Evolutionary conservation across 768 basidiomycete genomes (phyloP).

Genomic region (Amanita molliuscula): DNA sequence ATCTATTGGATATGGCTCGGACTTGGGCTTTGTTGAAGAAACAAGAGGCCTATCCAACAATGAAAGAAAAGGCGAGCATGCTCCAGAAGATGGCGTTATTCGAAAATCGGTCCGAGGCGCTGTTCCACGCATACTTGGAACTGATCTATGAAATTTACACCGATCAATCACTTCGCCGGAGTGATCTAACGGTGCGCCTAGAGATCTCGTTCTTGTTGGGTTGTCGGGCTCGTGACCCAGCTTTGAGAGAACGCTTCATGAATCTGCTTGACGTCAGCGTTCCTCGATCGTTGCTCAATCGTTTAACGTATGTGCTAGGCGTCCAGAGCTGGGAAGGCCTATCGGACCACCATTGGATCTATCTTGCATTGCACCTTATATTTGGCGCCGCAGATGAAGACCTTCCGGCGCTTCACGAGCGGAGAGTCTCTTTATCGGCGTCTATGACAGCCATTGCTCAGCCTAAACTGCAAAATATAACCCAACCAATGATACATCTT

Average conservation of each 20-base stretch:
- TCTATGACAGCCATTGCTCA: slow-evolving; percentile 26
- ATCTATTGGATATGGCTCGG: slow-evolving; percentile 75
- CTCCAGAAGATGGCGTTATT: slow-evolving; percentile 82
- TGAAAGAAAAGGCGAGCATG: slow-evolving; percentile 91
- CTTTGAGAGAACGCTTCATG: slow-evolving; percentile 75
- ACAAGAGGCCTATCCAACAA: slow-evolving; percentile 79
- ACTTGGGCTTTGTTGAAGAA: slow-evolving; percentile 78
- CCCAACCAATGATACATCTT: slow-evolving; percentile 75
- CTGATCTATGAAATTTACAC: slow-evolving; percentile 94
- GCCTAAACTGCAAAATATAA: slow-evolving; percentile 40
- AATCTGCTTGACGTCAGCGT: slow-evolving; percentile 86
- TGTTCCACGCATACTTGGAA: slow-evolving; percentile 79
- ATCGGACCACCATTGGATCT: slow-evolving; percentile 90
- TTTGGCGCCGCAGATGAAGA: slow-evolving; percentile 51
- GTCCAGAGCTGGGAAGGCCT: slow-evolving; percentile 94
- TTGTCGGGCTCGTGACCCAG: slow-evolving; percentile 72
- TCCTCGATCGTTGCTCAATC: slow-evolving; percentile 69
- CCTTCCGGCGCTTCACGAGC: slow-evolving; percentile 27
- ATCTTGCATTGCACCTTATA: slow-evolving; percentile 81
- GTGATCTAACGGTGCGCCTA: slow-evolving; percentile 86
- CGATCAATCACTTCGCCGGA: slow-evolving; percentile 73
- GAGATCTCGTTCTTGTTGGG: slow-evolving; percentile 92
- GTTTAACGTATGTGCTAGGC: slow-evolving; percentile 83
- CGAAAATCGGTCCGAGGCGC: slow-evolving; percentile 66
- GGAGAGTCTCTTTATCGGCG: slow-evolving; percentile 21